Evolutionary conservation across 164 flowering plant species (phyloP).

Genomic region (Vitis vinifera): DNA sequence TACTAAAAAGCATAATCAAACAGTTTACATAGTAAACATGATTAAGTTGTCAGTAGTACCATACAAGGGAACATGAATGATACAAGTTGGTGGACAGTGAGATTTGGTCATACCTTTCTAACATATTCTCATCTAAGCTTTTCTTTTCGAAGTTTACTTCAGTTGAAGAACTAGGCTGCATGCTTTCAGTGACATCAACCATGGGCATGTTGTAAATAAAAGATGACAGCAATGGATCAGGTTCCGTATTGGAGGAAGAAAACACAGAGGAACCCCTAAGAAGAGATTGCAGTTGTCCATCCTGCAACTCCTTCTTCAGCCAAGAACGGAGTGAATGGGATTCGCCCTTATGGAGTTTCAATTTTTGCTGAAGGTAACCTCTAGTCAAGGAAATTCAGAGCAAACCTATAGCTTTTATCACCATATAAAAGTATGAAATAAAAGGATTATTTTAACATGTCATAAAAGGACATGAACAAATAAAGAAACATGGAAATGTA

Average conservation of each 20-base stretch:
- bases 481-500: no score
- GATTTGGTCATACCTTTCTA: conserved; percentile 32
- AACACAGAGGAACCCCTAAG: conserved; percentile 12
- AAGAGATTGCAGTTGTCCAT: conserved; percentile 24
- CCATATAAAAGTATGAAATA: neutral
- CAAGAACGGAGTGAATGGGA: conserved; percentile 22
- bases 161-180: conserved; percentile 20
- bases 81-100: neutral
- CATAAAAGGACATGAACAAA: neutral
- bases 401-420: neutral
- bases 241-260: conserved; percentile 30
- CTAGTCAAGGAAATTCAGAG: conserved; percentile 38
- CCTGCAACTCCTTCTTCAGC: conserved; percentile 37
- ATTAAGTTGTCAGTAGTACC: neutral
- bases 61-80: neutral
- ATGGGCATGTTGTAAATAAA: conserved; percentile 32
- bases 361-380: conserved; percentile 37
- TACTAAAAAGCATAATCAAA: neutral
- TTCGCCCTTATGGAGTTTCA: conserved; percentile 26
- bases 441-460: neutral
- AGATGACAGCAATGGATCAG: conserved; percentile 43
- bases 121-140: conserved; percentile 13
- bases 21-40: neutral
- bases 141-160: conserved; percentile 21
- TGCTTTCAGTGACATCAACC: conserved; percentile 14